phyloP scores from a whole-genome alignment of 2,329 filamentous ascomycete species.

The Pseudophaeomoniella oleicola region DNA sequence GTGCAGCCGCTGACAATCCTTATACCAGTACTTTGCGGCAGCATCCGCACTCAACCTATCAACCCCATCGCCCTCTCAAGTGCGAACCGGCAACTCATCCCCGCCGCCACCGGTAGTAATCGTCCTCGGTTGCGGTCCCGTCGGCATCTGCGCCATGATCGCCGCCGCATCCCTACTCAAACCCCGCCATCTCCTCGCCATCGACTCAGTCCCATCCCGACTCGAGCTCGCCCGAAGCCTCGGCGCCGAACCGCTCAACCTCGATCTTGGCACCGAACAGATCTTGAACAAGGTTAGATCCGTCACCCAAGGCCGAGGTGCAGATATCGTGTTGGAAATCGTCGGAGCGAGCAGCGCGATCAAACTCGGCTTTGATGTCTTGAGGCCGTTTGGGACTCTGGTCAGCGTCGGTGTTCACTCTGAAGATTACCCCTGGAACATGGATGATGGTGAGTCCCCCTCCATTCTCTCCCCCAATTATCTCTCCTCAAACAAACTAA shows the following conservation, averaged over 20 bases:
- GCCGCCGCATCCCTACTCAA: conserved; percentile 57
- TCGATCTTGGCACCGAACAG: conserved; percentile 48
- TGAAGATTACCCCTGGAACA: conserved; percentile 29
- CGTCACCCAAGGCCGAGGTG: conserved; percentile 64
- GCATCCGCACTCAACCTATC: background rate
- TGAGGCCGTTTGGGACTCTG: conserved; percentile 59
- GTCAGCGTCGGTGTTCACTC: conserved; percentile 67
- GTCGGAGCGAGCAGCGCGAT: conserved; percentile 57
- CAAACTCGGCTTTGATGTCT: conserved; percentile 54
- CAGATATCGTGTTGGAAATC: conserved; percentile 71
- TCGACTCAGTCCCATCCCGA: conserved; percentile 63
- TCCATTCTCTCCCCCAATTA: background rate
- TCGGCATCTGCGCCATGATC: conserved; percentile 71
- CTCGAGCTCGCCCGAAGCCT: conserved; percentile 58
- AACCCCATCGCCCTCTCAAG: background rate
- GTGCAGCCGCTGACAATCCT: too few relatives aligned
- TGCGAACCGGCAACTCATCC: background rate
- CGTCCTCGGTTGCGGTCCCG: conserved; percentile 70
- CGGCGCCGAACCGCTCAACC: conserved; percentile 74
- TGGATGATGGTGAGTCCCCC: background rate
- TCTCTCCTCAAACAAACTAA: background rate
- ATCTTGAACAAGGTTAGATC: conserved; percentile 57
- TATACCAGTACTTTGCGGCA: background rate
- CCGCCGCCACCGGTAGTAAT: conserved; percentile 40
- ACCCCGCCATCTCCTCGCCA: conserved; percentile 61